A percentile compares a stretch with the other conserved stretches of the same genome.
Evolutionary conservation across 73 alveolate genomes (phyloP).

Genomic region (Urostyla sp.): DNA sequence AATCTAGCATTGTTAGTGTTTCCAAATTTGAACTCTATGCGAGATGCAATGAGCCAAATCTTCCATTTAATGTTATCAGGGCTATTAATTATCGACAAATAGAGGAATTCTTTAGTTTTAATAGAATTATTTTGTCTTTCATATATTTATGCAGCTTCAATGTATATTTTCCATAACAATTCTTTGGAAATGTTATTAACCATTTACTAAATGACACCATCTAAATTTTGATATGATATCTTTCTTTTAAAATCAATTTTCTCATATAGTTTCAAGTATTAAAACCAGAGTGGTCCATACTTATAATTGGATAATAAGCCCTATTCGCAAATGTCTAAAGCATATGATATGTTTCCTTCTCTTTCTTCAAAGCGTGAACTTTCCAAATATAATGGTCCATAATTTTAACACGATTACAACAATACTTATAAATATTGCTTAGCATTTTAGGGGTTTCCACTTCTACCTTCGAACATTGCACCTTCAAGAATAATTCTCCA

Average conservation of each 20-base stretch:
- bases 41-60: conserved; percentile 69
- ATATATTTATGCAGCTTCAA: conserved; percentile 69
- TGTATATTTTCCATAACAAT: conserved; percentile 68
- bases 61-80: conserved; percentile 77
- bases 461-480: conserved; percentile 71
- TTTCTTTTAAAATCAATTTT: conserved; percentile 11
- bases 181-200: conserved; percentile 56
- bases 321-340: conserved; percentile 70
- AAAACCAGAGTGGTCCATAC: conserved; percentile 77
- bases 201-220: conserved; percentile 32
- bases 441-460: conserved; percentile 65
- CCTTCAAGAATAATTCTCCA: conserved; percentile 79
- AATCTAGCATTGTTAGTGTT: conserved; percentile 49
- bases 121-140: conserved; percentile 49
- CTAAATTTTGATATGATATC: conserved; percentile 22
- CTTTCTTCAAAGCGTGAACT: conserved; percentile 66
- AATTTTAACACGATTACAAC: conserved; percentile 46
- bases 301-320: conserved; percentile 57
- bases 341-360: conserved; percentile 47
- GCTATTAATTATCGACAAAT: conserved; percentile 41
- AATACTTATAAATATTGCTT: conserved; percentile 54
- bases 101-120: conserved; percentile 44
- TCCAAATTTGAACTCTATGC: conserved; percentile 63
- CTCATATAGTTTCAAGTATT: conserved; percentile 60
- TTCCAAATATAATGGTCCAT: conserved; percentile 64